Conservation (phyloP, 495 filamentous ascomycete genomes). For the Neurospora sp. region DNA sequence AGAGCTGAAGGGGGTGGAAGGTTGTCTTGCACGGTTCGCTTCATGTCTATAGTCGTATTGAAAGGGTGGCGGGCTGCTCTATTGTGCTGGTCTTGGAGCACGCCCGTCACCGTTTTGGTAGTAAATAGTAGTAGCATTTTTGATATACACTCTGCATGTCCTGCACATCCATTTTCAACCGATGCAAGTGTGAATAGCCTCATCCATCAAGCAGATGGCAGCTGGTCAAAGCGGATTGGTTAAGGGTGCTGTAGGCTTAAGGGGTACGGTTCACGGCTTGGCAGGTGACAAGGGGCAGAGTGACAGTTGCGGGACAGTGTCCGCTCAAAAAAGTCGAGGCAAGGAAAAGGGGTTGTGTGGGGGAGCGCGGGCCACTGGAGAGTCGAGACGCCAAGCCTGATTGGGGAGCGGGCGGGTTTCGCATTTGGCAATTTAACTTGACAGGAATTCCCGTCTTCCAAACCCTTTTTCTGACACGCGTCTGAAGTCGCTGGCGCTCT, state of each 20-base stretch:
- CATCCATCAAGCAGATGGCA: background rate
- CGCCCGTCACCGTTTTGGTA: background rate
- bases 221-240: background rate
- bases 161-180: background rate
- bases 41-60: background rate
- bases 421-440: conserved; percentile 22
- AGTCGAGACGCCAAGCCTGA: conserved; percentile 11
- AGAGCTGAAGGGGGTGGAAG: conserved; percentile 17
- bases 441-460: conserved; percentile 10
- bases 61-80: background rate
- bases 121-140: background rate
- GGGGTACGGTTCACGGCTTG: background rate
- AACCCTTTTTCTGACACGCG: conserved; percentile 16
- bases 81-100: background rate
- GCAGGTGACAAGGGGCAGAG: background rate
- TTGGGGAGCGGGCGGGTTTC: conserved; percentile 8
- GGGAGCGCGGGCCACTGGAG: background rate
- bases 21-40: conserved; percentile 9
- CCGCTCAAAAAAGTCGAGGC: background rate
- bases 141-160: background rate
- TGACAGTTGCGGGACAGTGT: background rate
- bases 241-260: background rate
- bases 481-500: conserved; percentile 3
- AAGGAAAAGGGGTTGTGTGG: background rate
- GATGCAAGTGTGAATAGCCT: background rate